Base-by-base conservation (phyloP, 768 basidiomycete species). In the Udeniomyces megalosporus region DNA sequence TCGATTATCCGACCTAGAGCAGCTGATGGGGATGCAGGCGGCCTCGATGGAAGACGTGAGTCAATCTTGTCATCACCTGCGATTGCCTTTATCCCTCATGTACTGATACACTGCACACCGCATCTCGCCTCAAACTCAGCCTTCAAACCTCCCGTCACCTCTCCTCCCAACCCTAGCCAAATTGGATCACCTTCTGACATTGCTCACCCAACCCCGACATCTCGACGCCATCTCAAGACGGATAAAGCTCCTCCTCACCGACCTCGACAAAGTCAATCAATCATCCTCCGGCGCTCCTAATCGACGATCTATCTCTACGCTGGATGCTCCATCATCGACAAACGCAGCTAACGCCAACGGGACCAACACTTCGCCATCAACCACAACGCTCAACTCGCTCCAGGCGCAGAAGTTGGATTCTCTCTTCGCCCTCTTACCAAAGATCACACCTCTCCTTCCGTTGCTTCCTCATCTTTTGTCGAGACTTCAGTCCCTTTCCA, bases 171-270 rank as follows among this genome's bases (percentile, higher is more conserved):
- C 87, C 53, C 78, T 96, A 58, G 80, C 81, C 20, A 82, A 86
- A 48, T 81, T 96, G 48, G 89, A 88, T 69, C 81, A 82, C 24
- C 90, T 95, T 71, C 76, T 97, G 26, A 81, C 83, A 7, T 78
- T 96, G 17, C 82, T 99, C 50, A 88, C 93, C 0, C 91, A 96
- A 75, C 93, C 95, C 0, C 83, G 92, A 17, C 91, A 97, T 70
- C 84, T 97, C 54, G 95, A 99, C 73, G 86, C 89, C 12, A 86
- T 96, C 66, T 92, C 92, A 1, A 82, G 93, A 4, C 84, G 93
- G 4, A 80, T 97, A 65, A 99, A 97, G 70, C 77, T 96, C 8
- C 80, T 97, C 20, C 78, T 24, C 22, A 29, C 49, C 49, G 22
- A 12, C 26, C 49, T 51, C 4, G 22, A 28, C 29, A n/a, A 29